Evolutionary conservation across 768 basidiomycete species (phyloP).

Genomic region (Podaxis sp.): DNA sequence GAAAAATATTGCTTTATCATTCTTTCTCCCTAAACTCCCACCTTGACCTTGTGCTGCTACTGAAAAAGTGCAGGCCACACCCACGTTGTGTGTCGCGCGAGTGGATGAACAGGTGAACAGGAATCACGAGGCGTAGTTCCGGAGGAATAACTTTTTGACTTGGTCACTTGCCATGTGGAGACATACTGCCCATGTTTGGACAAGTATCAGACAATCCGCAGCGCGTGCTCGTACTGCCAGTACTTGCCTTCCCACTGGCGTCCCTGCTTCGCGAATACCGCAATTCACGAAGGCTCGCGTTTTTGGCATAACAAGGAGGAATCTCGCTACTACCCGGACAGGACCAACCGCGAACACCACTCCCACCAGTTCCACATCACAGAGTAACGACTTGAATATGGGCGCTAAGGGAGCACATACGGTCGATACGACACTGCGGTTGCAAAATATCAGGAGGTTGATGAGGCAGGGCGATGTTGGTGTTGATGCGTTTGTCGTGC

Average conservation of each 20-base stretch:
- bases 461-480: constrained; percentile 51
- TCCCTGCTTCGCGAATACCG: background rate
- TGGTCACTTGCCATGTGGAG: constrained; percentile 11
- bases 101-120: background rate
- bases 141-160: background rate
- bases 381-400: constrained; percentile 24
- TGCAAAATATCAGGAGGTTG: constrained; percentile 63
- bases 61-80: background rate
- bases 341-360: background rate
- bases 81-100: background rate
- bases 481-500: constrained; percentile 77
- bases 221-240: background rate
- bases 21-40: background rate
- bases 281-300: background rate
- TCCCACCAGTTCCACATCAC: background rate
- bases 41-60: background rate
- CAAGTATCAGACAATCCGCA: background rate
- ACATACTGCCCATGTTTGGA: constrained; percentile 11
- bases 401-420: constrained; percentile 37
- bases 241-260: background rate
- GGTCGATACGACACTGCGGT: constrained; percentile 62
- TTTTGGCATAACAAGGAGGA: background rate
- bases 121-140: background rate
- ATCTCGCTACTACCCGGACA: background rate
- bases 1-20: background rate